Conservation (phyloP, 441 rosid species). For the Pelargonium cotyledonis region DNA sequence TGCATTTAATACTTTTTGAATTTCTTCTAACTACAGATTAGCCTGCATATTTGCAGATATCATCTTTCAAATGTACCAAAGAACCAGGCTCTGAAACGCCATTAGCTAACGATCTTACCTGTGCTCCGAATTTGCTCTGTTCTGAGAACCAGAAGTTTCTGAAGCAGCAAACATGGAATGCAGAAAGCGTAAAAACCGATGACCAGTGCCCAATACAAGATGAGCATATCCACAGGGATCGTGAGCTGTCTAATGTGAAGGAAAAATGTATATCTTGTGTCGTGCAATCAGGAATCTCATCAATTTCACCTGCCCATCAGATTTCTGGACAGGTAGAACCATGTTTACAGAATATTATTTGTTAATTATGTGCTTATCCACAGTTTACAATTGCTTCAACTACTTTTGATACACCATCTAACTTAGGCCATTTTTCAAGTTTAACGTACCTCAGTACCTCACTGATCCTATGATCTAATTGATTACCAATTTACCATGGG, state of each 20-base stretch:
- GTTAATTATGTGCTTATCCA: background rate
- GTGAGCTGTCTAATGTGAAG: slow-evolving; percentile 21
- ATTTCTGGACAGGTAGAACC: slow-evolving; percentile 37
- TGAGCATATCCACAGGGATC: slow-evolving; percentile 22
- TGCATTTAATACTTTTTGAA: background rate
- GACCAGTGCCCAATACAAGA: slow-evolving; percentile 47
- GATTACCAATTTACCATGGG: background rate
- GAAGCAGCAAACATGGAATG: slow-evolving; percentile 27
- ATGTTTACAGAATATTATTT: slow-evolving; percentile 1
- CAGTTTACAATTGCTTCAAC: background rate
- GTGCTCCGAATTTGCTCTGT: slow-evolving; percentile 36
- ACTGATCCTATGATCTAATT: background rate
- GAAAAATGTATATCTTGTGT: slow-evolving; percentile 20
- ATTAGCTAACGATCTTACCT: slow-evolving; percentile 29
- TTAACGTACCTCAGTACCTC: background rate
- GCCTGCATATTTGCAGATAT: slow-evolving; percentile 30
- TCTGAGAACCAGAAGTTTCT: slow-evolving; percentile 30
- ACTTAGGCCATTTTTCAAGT: background rate
- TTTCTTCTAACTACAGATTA: slow-evolving; percentile 7
- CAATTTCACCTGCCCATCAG: slow-evolving; percentile 18
- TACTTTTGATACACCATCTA: background rate
- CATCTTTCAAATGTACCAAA: slow-evolving; percentile 36
- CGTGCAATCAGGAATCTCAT: slow-evolving; percentile 24
- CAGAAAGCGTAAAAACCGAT: slow-evolving; percentile 24
- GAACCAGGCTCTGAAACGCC: slow-evolving; percentile 27